A percentile compares a stretch with the other conserved stretches of the same genome.
These are phyloP conservation scores for Penicillium psychrosexuale DNA, from an alignment of 2,329 filamentous ascomycete species.

Conservation along the genomic window DNA sequence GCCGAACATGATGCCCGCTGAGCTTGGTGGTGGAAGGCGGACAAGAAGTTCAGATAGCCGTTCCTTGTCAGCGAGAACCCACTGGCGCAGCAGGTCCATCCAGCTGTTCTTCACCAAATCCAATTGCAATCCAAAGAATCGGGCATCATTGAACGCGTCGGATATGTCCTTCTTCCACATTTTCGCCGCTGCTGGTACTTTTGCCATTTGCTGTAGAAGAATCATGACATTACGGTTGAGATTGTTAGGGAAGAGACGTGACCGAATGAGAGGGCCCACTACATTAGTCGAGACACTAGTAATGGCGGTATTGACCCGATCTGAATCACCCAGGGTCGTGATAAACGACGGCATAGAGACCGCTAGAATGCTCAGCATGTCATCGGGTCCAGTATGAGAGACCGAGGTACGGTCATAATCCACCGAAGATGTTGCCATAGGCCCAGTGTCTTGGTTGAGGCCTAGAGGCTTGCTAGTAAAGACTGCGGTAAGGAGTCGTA, in stretches of 20 bases:
- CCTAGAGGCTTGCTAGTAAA: slow-evolving; percentile 84
- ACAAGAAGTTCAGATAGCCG: slow-evolving; percentile 75
- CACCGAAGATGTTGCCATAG: slow-evolving; percentile 41
- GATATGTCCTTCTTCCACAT: slow-evolving; percentile 88
- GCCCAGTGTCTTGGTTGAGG: slow-evolving; percentile 58
- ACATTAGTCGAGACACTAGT: slow-evolving; percentile 79
- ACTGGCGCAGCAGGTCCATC: slow-evolving; percentile 80
- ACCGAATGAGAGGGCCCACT: slow-evolving; percentile 75
- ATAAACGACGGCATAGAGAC: slow-evolving; percentile 75
- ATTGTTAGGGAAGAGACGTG: slow-evolving; percentile 83
- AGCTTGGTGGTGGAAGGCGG: slow-evolving; percentile 78
- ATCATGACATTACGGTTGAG: slow-evolving; percentile 68
- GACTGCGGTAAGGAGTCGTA: slow-evolving; percentile 83
- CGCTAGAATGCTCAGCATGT: slow-evolving; percentile 76
- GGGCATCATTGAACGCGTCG: slow-evolving; percentile 86
- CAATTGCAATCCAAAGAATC: slow-evolving; percentile 73
- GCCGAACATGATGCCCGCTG: slow-evolving; percentile 96
- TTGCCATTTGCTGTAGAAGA: slow-evolving; percentile 73
- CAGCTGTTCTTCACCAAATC: slow-evolving; percentile 68
- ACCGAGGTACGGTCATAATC: slow-evolving; percentile 39
- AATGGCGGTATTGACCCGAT: slow-evolving; percentile 75
- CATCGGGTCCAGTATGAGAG: slow-evolving; percentile 58
- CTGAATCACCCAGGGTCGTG: slow-evolving; percentile 78
- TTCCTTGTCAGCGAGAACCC: slow-evolving; percentile 83
- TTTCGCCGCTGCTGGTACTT: slow-evolving; percentile 76